Conservation (phyloP, 2,329 filamentous ascomycete species). For the Scedosporium apiospermum region DNA sequence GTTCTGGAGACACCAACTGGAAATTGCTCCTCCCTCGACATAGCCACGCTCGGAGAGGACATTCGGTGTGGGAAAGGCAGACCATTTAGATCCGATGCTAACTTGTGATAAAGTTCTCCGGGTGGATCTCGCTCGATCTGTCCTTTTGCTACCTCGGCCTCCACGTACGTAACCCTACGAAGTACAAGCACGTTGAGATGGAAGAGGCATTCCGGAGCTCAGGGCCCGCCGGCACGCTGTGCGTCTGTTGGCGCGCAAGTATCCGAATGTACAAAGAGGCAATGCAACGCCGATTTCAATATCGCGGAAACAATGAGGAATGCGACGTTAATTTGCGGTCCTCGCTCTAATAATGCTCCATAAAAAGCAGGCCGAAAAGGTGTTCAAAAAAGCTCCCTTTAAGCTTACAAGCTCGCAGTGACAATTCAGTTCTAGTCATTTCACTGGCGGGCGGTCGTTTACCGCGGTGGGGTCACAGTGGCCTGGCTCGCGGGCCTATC, state of each 20-base stretch:
- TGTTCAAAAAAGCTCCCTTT: not conserved
- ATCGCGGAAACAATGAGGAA: not conserved
- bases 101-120: not conserved
- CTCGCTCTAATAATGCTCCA: not conserved
- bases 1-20: not conserved
- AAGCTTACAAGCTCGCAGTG: too few species aligned
- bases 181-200: not conserved
- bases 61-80: too few species aligned
- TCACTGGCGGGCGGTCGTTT: not conserved
- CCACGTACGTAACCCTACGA: too few species aligned
- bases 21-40: too few species aligned
- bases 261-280: not conserved
- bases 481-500: not conserved
- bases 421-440: not conserved
- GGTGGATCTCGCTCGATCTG: not conserved
- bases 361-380: too few species aligned
- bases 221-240: not conserved
- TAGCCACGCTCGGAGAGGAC: too few species aligned
- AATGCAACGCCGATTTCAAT: not conserved
- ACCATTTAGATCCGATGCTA: not conserved
- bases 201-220: not conserved
- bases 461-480: not conserved
- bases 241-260: not conserved
- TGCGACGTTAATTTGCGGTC: not conserved
- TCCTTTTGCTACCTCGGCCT: not conserved